phyloP scores from a whole-genome alignment of 2,329 filamentous ascomycete species.

The Claviceps sp. region DNA sequence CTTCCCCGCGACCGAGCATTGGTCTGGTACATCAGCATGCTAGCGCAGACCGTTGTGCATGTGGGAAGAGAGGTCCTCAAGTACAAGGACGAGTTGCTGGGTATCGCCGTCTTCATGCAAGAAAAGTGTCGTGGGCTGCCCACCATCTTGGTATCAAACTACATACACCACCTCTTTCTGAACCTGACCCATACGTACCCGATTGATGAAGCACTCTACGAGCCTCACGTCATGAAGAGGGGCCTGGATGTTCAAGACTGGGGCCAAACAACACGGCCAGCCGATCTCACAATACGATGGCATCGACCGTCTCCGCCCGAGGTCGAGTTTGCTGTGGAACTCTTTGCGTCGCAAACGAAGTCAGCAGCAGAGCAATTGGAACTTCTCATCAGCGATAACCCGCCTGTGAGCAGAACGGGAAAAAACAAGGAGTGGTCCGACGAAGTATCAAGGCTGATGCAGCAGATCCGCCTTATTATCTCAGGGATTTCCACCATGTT shows the following conservation, averaged over 20 bases:
- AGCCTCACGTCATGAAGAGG: slow-evolving; percentile 56
- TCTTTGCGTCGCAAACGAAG: slow-evolving; percentile 75
- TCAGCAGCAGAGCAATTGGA: slow-evolving; percentile 63
- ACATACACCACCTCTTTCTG: slow-evolving; percentile 87
- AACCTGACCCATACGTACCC: slow-evolving; percentile 93
- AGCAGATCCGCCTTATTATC: slow-evolving; percentile 75
- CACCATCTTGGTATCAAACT: slow-evolving; percentile 93
- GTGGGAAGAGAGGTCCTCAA: slow-evolving; percentile 81
- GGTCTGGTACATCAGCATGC: slow-evolving; percentile 93
- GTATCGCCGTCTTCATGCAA: slow-evolving; percentile 93
- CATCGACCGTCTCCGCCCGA: slow-evolving; percentile 72
- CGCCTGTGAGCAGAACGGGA: slow-evolving; percentile 76
- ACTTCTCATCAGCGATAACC: slow-evolving; percentile 66
- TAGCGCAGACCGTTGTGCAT: slow-evolving; percentile 97
- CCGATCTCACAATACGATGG: slow-evolving; percentile 77
- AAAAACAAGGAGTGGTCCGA: slow-evolving; percentile 99
- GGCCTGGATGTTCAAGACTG: slow-evolving; percentile 71
- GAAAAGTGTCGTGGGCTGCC: slow-evolving; percentile 86
- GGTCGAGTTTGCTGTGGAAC: slow-evolving; percentile 74
- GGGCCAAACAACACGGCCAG: slow-evolving; percentile 64
- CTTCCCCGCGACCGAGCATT: slow-evolving; percentile 82
- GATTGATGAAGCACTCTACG: slow-evolving; percentile 77
- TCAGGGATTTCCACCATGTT: slow-evolving; percentile 86
- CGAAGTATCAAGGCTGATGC: slow-evolving; percentile 81
- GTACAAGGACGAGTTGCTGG: slow-evolving; percentile 79